phyloP scores from a whole-genome alignment of 176 grass and related monocot species.

The Aegilops umbellulata region DNA sequence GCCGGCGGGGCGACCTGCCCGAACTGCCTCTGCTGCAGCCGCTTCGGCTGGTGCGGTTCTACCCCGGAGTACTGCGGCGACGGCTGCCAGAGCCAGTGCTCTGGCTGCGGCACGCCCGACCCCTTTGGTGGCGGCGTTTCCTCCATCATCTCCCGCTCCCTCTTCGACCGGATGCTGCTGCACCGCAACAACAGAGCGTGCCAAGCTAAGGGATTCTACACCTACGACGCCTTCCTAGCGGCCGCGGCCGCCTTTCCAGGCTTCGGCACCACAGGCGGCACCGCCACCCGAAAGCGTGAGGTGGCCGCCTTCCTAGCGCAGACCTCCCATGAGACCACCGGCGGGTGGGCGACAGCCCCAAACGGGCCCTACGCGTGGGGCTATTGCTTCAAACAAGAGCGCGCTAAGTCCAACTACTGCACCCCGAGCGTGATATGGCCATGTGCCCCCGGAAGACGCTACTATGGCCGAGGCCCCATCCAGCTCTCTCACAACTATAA shows the following conservation, averaged over 20 bases:
- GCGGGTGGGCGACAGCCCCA: background rate
- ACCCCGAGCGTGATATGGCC: slow-evolving; percentile 16
- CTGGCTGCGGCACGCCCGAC: too few species aligned
- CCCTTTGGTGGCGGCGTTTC: background rate
- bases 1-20: slow-evolving; percentile 37
- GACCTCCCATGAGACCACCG: slow-evolving; percentile 59
- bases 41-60: slow-evolving; percentile 37
- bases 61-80: background rate
- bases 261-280: slow-evolving; percentile 17
- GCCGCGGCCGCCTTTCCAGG: slow-evolving; percentile 21
- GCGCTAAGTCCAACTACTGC: slow-evolving; percentile 25
- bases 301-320: slow-evolving; percentile 50
- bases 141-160: background rate
- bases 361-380: slow-evolving; percentile 36
- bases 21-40: slow-evolving; percentile 52
- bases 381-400: slow-evolving; percentile 37
- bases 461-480: slow-evolving; percentile 56
- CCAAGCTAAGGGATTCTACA: slow-evolving; percentile 38
- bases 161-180: background rate
- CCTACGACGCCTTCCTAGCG: slow-evolving; percentile 45
- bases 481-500: slow-evolving; percentile 60
- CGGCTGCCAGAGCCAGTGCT: too few species aligned
- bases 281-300: slow-evolving; percentile 14
- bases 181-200: background rate
- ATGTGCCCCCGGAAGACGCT: slow-evolving; percentile 20